Base-by-base conservation (phyloP, 1,139 yeast species). In the Chernovozyma aurita region DNA sequence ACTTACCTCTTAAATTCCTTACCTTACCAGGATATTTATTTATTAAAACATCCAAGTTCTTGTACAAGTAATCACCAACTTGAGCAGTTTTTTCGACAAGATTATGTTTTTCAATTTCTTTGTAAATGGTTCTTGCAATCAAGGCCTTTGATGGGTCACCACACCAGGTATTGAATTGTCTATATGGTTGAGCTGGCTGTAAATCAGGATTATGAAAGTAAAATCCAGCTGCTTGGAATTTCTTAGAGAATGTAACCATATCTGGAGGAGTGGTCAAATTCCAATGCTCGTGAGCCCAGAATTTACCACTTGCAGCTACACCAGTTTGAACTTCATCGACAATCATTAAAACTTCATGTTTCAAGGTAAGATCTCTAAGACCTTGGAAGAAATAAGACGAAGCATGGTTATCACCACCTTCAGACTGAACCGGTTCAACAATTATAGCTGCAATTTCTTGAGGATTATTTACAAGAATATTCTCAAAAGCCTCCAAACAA, bases 111-210 rank as follows among this genome's bases (percentile, higher is more conserved):
- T 56, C 52, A 38, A 81, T 68, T 53, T 81, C 84, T 50, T 77
- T 65, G 44, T 74, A 76, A 46, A 82, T 80, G 40, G 83, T 70
- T 49, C 76, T 77, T 31, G 85, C 84, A 44, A 79, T 61, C 37
- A 78, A 62, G 59, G 80, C 78, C 60, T 76, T 76, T 25, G 83
- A 77, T 53, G 88, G 86, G 55, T 82, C 88, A 51, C 88, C 90
- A 62, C 87, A 81, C 90, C 90, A 82, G 43, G 90, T 82, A 72
- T 82, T 82, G 67, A 82, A 82, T 57, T 81, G 88, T 63, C 88
- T 75, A 63, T 76, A 81, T 9, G 88, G 76, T 47, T 66, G 68
- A 46, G 71, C 73, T 43, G 85, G 85, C 50, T 76, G 71, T 47
- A 80, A 73, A 36, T 70, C 66, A 24, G 76, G 77, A 57, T 81